phyloP scores from a whole-genome alignment of 768 basidiomycete species.

The Suillus bovinus region DNA sequence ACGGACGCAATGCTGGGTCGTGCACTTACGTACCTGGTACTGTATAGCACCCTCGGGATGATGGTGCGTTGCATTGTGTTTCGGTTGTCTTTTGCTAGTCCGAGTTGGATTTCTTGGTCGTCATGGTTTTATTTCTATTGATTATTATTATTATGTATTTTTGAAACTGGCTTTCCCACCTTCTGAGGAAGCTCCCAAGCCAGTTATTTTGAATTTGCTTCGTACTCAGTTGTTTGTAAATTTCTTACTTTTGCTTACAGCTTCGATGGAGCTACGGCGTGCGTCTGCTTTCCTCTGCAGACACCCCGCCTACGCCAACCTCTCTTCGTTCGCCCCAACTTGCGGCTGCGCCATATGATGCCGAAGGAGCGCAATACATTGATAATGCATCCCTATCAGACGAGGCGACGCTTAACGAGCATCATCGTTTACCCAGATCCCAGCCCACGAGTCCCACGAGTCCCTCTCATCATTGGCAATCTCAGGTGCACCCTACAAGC shows the following conservation, averaged over 20 bases:
- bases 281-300: constrained; percentile 73
- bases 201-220: background rate
- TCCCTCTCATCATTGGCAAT: constrained; percentile 1
- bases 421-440: background rate
- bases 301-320: constrained; percentile 35
- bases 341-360: background rate
- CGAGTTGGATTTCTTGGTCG: background rate
- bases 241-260: constrained; percentile 35
- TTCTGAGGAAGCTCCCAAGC: background rate
- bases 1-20: constrained; percentile 89
- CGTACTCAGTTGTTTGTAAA: background rate
- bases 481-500: background rate
- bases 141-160: background rate
- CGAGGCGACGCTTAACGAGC: constrained; percentile 11
- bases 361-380: background rate
- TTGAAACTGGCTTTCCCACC: background rate
- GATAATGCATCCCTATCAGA: constrained; percentile 11
- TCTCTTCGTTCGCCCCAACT: background rate
- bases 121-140: background rate
- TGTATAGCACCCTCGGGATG: constrained; percentile 96
- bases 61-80: constrained; percentile 54
- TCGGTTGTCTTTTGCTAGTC: background rate
- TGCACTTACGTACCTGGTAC: constrained; percentile 84
- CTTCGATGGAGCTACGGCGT: constrained; percentile 94
- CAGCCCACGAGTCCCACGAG: background rate